Percentiles rank a stretch among this genome's conserved stretches.
Conservation (phyloP, 2,329 filamentous ascomycete species). For the Alternaria dauci region DNA sequence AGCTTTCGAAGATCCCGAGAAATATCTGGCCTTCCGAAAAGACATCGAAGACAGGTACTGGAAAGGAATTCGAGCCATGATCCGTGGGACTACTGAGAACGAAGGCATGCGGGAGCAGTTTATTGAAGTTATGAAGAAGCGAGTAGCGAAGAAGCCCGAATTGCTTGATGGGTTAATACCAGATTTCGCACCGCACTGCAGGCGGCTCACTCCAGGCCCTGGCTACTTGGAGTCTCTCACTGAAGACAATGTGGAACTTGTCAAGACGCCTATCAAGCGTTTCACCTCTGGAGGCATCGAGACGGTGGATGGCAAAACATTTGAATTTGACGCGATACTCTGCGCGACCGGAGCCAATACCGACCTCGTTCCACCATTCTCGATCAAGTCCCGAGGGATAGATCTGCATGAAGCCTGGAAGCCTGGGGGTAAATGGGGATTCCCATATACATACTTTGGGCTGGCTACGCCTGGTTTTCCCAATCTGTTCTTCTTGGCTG, state of each 20-base stretch:
- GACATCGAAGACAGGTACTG: conserved; percentile 66
- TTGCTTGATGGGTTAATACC: conserved; percentile 54
- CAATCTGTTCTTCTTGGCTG: conserved; percentile 71
- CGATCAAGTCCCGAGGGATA: conserved; percentile 64
- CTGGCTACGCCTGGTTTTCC: conserved; percentile 71
- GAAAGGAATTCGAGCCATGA: conserved; percentile 55
- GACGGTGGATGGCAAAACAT: conserved; percentile 49
- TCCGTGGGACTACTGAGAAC: conserved; percentile 50
- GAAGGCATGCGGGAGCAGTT: conserved; percentile 42
- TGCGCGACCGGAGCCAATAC: conserved; percentile 73
- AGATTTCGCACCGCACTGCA: conserved; percentile 46
- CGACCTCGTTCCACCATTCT: conserved; percentile 62
- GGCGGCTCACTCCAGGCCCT: conserved; percentile 47
- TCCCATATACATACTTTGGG: conserved; percentile 73
- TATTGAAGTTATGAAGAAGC: conserved; percentile 49
- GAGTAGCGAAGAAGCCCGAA: conserved; percentile 52
- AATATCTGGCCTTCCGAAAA: conserved; percentile 62
- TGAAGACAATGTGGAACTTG: conserved; percentile 53
- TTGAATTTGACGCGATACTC: conserved; percentile 58
- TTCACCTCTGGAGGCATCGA: conserved; percentile 51
- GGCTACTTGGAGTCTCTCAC: conserved; percentile 53
- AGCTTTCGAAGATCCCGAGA: conserved; percentile 67
- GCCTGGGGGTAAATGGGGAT: conserved; percentile 64
- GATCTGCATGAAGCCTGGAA: conserved; percentile 67
- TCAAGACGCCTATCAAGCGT: conserved; percentile 50